Evolutionary conservation across 306 rosid species (phyloP).

Genomic region (Lathyrus sativus): DNA sequence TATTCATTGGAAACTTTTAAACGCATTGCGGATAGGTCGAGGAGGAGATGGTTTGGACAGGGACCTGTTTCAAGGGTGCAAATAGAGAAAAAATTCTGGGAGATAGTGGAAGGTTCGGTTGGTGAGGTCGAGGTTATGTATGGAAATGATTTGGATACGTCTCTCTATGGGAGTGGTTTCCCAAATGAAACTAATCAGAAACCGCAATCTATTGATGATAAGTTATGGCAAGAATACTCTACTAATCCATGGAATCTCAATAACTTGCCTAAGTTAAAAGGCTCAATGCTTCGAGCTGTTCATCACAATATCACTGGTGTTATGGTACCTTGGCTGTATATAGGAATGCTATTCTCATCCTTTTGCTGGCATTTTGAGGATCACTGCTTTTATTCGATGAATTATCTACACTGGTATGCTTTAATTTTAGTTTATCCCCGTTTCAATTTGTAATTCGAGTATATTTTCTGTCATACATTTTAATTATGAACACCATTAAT

Average conservation of each 20-base stretch:
- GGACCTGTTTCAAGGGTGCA: slow-evolving; percentile 81
- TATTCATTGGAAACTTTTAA: slow-evolving; percentile 78
- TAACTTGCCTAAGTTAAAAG: slow-evolving; percentile 91
- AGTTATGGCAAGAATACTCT: slow-evolving; percentile 83
- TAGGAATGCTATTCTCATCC: slow-evolving; percentile 97
- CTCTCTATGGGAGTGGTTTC: slow-evolving; percentile 88
- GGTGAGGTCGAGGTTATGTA: slow-evolving; percentile 97
- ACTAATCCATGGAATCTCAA: slow-evolving; percentile 93
- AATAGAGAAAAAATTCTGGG: slow-evolving; percentile 96
- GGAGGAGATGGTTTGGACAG: slow-evolving; percentile 93
- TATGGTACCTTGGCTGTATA: slow-evolving; percentile 98
- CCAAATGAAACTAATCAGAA: slow-evolving; percentile 68
- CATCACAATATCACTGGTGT: slow-evolving; percentile 96
- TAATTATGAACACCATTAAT: slow-evolving; percentile 5
- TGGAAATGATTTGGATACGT: slow-evolving; percentile 95
- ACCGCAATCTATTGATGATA: slow-evolving; percentile 65
- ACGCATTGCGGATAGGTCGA: slow-evolving; percentile 76
- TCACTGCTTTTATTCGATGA: slow-evolving; percentile 97
- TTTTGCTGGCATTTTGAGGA: slow-evolving; percentile 99
- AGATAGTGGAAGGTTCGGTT: slow-evolving; percentile 88
- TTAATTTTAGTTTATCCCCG: slow-evolving; percentile 23
- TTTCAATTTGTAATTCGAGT: not conserved
- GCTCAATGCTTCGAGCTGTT: slow-evolving; percentile 86
- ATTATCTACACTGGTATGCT: slow-evolving; percentile 93
- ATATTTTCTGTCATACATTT: slow-evolving; percentile 2